Percentiles rank a stretch among this genome's conserved stretches.
Evolutionary conservation across 306 rosid genomes (phyloP).

Genomic region (Castanopsis chinensis): DNA sequence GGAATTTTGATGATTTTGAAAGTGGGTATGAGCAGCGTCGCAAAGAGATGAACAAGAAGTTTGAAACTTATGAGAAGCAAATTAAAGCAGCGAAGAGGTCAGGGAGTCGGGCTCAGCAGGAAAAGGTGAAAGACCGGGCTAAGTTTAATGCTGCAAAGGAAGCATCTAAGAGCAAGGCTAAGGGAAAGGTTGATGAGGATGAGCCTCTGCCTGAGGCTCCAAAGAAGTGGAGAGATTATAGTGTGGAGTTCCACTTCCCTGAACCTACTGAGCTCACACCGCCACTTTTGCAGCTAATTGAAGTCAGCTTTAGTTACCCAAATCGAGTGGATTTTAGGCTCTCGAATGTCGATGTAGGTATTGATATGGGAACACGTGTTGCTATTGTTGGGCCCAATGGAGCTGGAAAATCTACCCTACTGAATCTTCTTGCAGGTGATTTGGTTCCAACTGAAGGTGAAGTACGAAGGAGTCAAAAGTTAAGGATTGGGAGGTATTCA

Average conservation of each 20-base stretch:
- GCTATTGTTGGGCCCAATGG: slow-evolving; percentile 78
- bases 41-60: slow-evolving; percentile 74
- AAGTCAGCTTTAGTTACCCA: slow-evolving; percentile 67
- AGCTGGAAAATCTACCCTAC: slow-evolving; percentile 64
- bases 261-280: slow-evolving; percentile 75
- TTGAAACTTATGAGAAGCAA: slow-evolving; percentile 58
- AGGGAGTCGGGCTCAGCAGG: slow-evolving; percentile 60
- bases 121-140: slow-evolving; percentile 66
- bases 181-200: slow-evolving; percentile 49
- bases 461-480: slow-evolving; percentile 67
- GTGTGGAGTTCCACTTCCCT: slow-evolving; percentile 67
- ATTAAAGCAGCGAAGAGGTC: slow-evolving; percentile 63
- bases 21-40: slow-evolving; percentile 78
- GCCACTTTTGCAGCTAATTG: slow-evolving; percentile 72
- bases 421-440: slow-evolving; percentile 70
- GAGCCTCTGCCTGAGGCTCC: slow-evolving; percentile 54
- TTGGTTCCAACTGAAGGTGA: slow-evolving; percentile 63
- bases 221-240: slow-evolving; percentile 66
- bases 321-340: slow-evolving; percentile 60
- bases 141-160: slow-evolving; percentile 61
- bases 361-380: slow-evolving; percentile 67
- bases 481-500: slow-evolving; percentile 67
- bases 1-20: slow-evolving; percentile 73
- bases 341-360: slow-evolving; percentile 55
- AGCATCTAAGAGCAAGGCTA: slow-evolving; percentile 52